A percentile compares a stretch with the other conserved stretches of the same genome.
Evolutionary conservation across 768 basidiomycete species (phyloP).

Genomic region (Boletus fagicola): DNA sequence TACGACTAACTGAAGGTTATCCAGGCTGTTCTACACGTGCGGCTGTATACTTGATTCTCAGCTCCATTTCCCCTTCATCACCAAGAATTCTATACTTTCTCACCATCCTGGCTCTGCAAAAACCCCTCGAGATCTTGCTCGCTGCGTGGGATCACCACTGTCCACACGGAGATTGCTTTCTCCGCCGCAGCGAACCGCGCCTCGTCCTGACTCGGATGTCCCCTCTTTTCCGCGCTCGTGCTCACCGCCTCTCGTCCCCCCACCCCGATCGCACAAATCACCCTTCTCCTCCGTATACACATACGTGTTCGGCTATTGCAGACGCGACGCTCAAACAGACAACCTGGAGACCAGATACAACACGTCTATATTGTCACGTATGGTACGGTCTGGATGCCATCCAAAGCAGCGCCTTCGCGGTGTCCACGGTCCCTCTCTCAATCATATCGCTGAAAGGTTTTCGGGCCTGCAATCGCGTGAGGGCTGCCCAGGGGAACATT

Average conservation of each 20-base stretch:
- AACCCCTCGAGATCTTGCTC: not conserved
- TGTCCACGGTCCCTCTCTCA: constrained; percentile 63
- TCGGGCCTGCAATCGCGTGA: constrained; percentile 73
- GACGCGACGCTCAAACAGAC: constrained; percentile 59
- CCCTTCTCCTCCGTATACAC: constrained; percentile 40
- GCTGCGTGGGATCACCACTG: too few relatives aligned
- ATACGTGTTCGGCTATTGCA: constrained; percentile 44
- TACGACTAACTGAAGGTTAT: too few relatives aligned
- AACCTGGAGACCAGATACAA: too few relatives aligned
- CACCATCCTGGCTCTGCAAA: too few relatives aligned
- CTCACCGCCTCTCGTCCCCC: constrained; percentile 57
- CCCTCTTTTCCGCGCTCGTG: constrained; percentile 49
- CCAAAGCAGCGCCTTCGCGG: too few relatives aligned
- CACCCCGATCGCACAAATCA: constrained; percentile 47
- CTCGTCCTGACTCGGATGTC: constrained; percentile 59
- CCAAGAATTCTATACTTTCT: too few relatives aligned
- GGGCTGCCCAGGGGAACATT: constrained; percentile 69
- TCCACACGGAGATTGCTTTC: constrained; percentile 49
- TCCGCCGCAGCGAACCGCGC: constrained; percentile 68
- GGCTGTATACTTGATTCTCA: too few relatives aligned
- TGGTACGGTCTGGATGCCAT: constrained; percentile 56
- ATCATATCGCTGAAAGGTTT: constrained; percentile 80
- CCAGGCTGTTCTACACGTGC: too few relatives aligned
- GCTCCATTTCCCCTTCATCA: too few relatives aligned
- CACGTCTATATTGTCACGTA: constrained; percentile 66